Base-by-base conservation (phyloP, 2,329 filamentous ascomycete genomes). In the Aspergillus flavus region DNA sequence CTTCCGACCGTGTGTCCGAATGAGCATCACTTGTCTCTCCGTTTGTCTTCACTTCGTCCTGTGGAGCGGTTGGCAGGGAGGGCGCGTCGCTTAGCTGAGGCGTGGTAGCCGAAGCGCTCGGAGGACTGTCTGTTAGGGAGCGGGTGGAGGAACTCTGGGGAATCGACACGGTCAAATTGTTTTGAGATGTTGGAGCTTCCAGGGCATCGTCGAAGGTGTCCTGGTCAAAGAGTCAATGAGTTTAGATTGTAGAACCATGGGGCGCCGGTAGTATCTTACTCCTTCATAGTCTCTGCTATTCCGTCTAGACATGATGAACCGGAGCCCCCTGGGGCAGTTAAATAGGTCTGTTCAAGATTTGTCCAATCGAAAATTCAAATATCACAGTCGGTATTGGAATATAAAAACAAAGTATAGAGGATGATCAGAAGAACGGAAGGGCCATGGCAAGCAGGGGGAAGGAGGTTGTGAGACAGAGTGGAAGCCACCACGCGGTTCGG, bases 131-230 rank as follows among this genome's bases (percentile, higher is more conserved):
- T 56, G 82, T 84, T 63, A 93, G 79, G 30, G 90, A 92, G 64
- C 90, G 86, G 58, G 86, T 82, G 39, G 87, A 89, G 53, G 82
- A 79, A 53, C 73, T 77, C 58, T 72, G 69, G 53, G 75, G 74
- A 26, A 78, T 72, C 43, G 73, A 70, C 59, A 75, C 68, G 50
- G 69, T 70, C 53, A 75, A 69, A 52, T 66, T 73, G 26, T 72
- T 70, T 57, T 67, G 64, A 62, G 70, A 64, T 61, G 67, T 68
- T 69, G 74, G 65, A 69, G 76, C 67, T 77, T 82, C 72, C 84
- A 86, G 77, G 61, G 92, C 93, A 83, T 97, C 93, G 80, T 96
- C 92, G 73, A 96, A 96, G 19, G 86, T 86, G 72, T 94, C 90
- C 89, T 92, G 75, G 23, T 63, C 53, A 34, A 58, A 16, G 48